phyloP scores from a whole-genome alignment of 345 rosid species.

The Populus nigra region DNA sequence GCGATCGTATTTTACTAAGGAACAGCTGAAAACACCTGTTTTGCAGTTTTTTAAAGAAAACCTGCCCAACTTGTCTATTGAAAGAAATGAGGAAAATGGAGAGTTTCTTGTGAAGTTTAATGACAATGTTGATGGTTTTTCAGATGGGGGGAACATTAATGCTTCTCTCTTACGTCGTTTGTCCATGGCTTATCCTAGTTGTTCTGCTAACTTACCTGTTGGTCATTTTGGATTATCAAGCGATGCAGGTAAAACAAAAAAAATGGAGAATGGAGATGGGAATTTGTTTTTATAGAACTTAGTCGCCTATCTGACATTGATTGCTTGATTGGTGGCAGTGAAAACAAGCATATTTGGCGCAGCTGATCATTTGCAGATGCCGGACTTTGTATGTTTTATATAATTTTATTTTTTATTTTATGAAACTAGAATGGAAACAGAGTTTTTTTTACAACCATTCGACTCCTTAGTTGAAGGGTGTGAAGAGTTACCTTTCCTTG shows the following conservation, averaged over 20 bases:
- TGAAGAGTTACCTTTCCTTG: neutral
- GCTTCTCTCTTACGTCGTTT: constrained; percentile 51
- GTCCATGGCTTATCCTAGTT: constrained; percentile 49
- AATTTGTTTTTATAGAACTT: neutral
- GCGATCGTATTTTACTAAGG: constrained; percentile 49
- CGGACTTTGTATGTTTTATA: constrained; percentile 48
- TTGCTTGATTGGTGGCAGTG: constrained; percentile 42
- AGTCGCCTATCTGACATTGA: constrained; percentile 15
- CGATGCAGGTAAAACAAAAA: constrained; percentile 35
- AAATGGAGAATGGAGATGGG: neutral
- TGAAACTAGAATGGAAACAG: neutral
- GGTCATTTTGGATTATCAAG: constrained; percentile 52
- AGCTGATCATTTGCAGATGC: constrained; percentile 38
- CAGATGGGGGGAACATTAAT: constrained; percentile 35
- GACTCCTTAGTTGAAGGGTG: too few species aligned
- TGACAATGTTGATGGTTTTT: constrained; percentile 28
- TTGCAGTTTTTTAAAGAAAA: constrained; percentile 58
- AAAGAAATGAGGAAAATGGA: constrained; percentile 46
- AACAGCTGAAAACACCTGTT: constrained; percentile 54
- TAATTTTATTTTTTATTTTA: neutral
- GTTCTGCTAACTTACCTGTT: constrained; percentile 34
- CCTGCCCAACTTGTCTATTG: constrained; percentile 50
- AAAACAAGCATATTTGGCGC: constrained; percentile 40
- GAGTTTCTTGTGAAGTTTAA: constrained; percentile 47
- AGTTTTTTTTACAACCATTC: neutral